phyloP scores from a whole-genome alignment of 2,329 filamentous ascomycete genomes.

The Colletotrichum sp. region DNA sequence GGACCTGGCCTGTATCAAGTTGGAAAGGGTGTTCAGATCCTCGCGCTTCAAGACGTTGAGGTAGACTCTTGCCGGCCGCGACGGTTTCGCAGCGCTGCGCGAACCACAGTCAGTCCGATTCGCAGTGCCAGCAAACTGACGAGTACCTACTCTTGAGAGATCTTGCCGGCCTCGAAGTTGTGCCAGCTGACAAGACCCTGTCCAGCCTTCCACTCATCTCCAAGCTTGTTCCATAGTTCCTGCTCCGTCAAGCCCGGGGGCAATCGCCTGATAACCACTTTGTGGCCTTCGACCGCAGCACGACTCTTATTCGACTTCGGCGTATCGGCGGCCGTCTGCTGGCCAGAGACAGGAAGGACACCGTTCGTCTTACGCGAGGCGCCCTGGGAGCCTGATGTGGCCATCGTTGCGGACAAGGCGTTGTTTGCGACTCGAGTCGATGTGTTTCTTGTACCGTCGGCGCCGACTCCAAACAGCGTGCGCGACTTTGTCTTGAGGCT shows the following conservation, averaged over 20 bases:
- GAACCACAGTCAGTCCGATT: neutral
- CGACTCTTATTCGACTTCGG: conserved; percentile 52
- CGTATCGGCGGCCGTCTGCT: conserved; percentile 45
- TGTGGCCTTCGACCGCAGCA: conserved; percentile 68
- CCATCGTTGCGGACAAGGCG: neutral
- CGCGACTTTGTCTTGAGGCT: conserved; percentile 2
- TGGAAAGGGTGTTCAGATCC: conserved; percentile 70
- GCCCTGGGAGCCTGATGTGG: conserved; percentile 8
- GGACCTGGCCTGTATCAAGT: conserved; percentile 68
- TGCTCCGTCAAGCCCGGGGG: conserved; percentile 82
- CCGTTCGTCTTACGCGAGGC: conserved; percentile 51
- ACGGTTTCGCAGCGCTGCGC: conserved; percentile 80
- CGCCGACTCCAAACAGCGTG: neutral
- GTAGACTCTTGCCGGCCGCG: conserved; percentile 80
- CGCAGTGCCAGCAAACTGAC: neutral
- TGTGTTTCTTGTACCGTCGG: neutral
- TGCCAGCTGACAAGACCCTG: conserved; percentile 86
- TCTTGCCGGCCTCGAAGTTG: conserved; percentile 68
- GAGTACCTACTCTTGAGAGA: conserved; percentile 77
- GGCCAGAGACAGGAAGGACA: conserved; percentile 53
- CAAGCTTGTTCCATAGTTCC: conserved; percentile 76
- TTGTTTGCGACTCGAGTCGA: neutral
- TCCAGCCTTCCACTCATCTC: conserved; percentile 82
- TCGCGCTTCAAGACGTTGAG: conserved; percentile 78
- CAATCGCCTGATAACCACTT: conserved; percentile 83